These are phyloP conservation scores for Ceratocystis destructans DNA, from an alignment of 2,329 filamentous ascomycete genomes.

Conservation along the genomic window DNA sequence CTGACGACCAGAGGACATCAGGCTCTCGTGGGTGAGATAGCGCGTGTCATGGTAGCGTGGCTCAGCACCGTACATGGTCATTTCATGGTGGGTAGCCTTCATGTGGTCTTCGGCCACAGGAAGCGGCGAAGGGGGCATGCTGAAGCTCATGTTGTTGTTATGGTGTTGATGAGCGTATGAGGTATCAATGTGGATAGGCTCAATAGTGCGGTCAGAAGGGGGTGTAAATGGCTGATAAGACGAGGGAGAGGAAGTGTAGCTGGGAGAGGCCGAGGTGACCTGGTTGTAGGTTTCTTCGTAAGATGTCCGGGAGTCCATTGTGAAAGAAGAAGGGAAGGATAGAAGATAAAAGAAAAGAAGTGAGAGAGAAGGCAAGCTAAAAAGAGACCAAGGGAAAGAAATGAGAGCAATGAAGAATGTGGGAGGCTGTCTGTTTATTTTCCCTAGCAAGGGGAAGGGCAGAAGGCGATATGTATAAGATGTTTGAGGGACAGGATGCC, in stretches of 20 bases:
- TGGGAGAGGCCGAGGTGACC: slow-evolving; percentile 26
- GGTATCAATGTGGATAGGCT: slow-evolving; percentile 16
- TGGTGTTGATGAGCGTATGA: slow-evolving; percentile 3
- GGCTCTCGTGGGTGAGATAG: slow-evolving; percentile 2
- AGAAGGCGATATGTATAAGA: slow-evolving; percentile 10
- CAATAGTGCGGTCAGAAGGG: slow-evolving; percentile 28
- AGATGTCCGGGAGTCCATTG: slow-evolving; percentile 29
- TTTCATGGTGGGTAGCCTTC: slow-evolving; percentile 8
- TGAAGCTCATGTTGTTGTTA: slow-evolving; percentile 14
- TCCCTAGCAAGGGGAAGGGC: slow-evolving; percentile 8
- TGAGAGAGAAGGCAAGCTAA: slow-evolving; percentile 4
- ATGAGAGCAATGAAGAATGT: slow-evolving; percentile 11
- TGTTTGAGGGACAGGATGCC: slow-evolving; percentile 6
- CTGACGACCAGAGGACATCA: slow-evolving; percentile 10
- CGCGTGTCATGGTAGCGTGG: slow-evolving; percentile 9
- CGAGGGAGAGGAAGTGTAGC: slow-evolving; percentile 31
- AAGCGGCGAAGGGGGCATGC: slow-evolving; percentile 14
- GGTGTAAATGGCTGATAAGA: slow-evolving; percentile 34
- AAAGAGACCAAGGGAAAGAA: slow-evolving; percentile 8
- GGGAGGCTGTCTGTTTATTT: slow-evolving; percentile 7
- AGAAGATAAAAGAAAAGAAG: slow-evolving; percentile 12
- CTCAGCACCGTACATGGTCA: slow-evolving; percentile 13
- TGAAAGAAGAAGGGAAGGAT: slow-evolving; percentile 25
- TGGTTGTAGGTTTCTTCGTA: slow-evolving; percentile 30
- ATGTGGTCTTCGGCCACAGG: not conserved